phyloP scores from a whole-genome alignment of 2,329 filamentous ascomycete species.

The Volutella citrinella region DNA sequence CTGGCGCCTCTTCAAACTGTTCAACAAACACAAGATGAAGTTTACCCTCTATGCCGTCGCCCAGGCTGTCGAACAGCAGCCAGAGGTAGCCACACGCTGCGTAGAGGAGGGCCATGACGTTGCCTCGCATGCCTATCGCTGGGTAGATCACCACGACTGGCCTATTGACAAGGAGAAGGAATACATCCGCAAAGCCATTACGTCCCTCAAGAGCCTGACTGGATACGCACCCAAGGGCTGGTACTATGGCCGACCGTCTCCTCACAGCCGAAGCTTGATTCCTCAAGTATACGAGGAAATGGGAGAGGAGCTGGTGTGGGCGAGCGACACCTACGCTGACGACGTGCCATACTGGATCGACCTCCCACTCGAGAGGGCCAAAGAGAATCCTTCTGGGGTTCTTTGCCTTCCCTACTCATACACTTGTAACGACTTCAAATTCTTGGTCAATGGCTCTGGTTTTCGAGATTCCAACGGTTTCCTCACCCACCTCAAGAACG shows the following conservation, averaged over 20 bases:
- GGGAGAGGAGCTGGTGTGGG: slow-evolving; percentile 47
- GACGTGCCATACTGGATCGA: no score
- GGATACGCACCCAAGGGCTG: slow-evolving; percentile 46
- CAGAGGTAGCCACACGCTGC: slow-evolving; percentile 43
- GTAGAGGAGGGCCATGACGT: slow-evolving; percentile 50
- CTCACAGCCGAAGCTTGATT: slow-evolving; percentile 43
- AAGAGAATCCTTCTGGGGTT: slow-evolving; percentile 40
- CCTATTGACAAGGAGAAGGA: slow-evolving; percentile 44
- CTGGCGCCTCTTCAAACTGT: slow-evolving; percentile 48
- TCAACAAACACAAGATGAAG: slow-evolving; percentile 46
- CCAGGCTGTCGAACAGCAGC: slow-evolving; percentile 45
- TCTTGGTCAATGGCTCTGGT: slow-evolving; percentile 35
- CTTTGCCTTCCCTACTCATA: slow-evolving; percentile 54
- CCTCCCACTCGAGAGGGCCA: slow-evolving; percentile 44
- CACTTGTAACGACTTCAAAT: slow-evolving; percentile 53
- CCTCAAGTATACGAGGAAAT: slow-evolving; percentile 50
- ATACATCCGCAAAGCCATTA: slow-evolving; percentile 42
- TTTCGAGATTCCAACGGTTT: slow-evolving; percentile 44
- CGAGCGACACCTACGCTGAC: slow-evolving; percentile 50
- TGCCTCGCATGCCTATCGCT: slow-evolving; percentile 47
- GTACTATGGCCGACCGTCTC: slow-evolving; percentile 46
- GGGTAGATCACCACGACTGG: slow-evolving; percentile 49
- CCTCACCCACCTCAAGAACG: slow-evolving; percentile 44
- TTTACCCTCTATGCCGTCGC: slow-evolving; percentile 50
- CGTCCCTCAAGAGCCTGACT: slow-evolving; percentile 38